Evolutionary conservation across 2,329 filamentous ascomycete species (phyloP), one percentile per base, ranked within the genome.

Genomic region (Hypoxylon sp.): DNA sequence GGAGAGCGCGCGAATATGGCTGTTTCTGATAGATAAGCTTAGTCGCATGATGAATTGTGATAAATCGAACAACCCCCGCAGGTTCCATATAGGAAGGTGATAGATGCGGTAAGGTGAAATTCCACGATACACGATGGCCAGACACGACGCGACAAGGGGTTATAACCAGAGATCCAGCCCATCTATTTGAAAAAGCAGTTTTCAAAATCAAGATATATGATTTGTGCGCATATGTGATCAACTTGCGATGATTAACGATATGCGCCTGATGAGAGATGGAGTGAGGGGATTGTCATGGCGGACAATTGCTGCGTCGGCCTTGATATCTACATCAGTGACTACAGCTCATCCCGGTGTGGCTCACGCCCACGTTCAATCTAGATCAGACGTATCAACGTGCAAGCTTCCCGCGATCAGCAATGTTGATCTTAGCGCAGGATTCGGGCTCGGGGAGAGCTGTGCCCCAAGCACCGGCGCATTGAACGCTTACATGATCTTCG

Each of bases 401-500:
- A 62, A 65, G 21, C 54, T 70, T 2, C 55, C 60, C 1, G 67
- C 67, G 3, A 42, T 55, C 13, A 48, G 55, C 13, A 43, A 52
- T 35, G 61, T 65, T 4, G 60, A 63, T 31, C 59, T 67, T 4
- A 70, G 68, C 54, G 36, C 57, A 2, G 69, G 69, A 0, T 70
- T 70, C 51, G 62, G 60, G 5, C 63, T 58, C 45, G 40, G 60
- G 5, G 20, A 54, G 7, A 60, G 69, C 44, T 73, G 69, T 44
- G 67, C 67, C 2, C 62, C 69, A 1, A 67, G 65, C 42, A 64
- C 57, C 1, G 71, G 71, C 6, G 63, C 62, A 0, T 54, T 71
- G 1, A 57, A 45, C 7, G 68, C 62, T 11, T 66, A 61, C 44
- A 71, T 73, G 69, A 59, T 73, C 21, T 73, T 73, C 48, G 61